Base-by-base conservation (phyloP, 2,329 filamentous ascomycete species). In the Apiospora pterosperma region DNA sequence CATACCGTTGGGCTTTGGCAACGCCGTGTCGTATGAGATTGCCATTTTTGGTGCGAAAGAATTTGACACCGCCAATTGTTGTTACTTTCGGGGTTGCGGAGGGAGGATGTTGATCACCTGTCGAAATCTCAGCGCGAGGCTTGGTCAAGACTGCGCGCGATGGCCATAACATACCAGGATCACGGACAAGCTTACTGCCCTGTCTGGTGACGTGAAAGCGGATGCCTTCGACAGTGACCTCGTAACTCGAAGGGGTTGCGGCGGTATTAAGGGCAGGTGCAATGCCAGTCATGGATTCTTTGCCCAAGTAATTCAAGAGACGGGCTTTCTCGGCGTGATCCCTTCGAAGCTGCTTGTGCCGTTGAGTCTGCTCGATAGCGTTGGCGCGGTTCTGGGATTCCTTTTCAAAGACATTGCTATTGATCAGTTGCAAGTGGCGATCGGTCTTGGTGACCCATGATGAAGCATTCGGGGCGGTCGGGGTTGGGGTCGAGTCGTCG, bases 1-100 rank as follows among this genome's bases (percentile, higher is more conserved):
- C 88, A 79, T 87, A 95, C 92, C 87, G 89, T 77, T 92, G 90
- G 67, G 89, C 88, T 75, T 90, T 89, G 66, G 95, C 85, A 64
- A 93, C 84, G 68, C 91, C 89, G 72, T 91, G 85, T 63, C 92
- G 90, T 73, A 94, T 90, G 31, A 97, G 85, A 71, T 97, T 97
- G 67, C 93, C 93, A 70, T 90, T 91, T 76, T 95, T 96, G 77
- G 92, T 97, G 69, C 93, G 87, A 72, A 92, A 85, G 75, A 97
- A 97, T 68, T 86, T 88, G 71, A 97, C 91, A 48, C 92, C 92
- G 62, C 90, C 92, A 66, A 97, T 81, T 6, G 82, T 80, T 44
- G 90, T 85, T 68, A 84, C 86, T 77, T 93, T 96, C 0, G 93
- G 93, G 2, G 93, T 96, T 59, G 84, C 82, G 62, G 85, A 87